Percentiles rank a stretch among this genome's conserved stretches.
Evolutionary conservation across 192 early-diverging fungal genomes (phyloP).

Genomic region (Podila horticola): DNA sequence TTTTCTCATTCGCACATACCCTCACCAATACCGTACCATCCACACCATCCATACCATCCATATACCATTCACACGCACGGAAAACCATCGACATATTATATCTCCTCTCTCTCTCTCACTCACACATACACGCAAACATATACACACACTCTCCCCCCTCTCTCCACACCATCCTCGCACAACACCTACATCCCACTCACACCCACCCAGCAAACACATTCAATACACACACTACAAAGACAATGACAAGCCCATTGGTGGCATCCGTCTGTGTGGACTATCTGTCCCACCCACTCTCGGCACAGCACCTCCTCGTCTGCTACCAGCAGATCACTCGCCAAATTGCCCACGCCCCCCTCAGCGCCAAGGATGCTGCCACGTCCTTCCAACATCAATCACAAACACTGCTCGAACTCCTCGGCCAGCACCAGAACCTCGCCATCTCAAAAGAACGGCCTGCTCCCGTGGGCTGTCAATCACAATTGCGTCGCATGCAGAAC

Average conservation of each 20-base stretch:
- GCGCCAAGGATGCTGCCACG: constrained; percentile 43
- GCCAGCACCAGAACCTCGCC: constrained; percentile 36
- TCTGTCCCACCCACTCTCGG: constrained; percentile 43
- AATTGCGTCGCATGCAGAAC: constrained; percentile 48
- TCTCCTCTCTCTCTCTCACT: not conserved
- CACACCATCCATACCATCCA: not conserved
- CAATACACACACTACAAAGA: not conserved
- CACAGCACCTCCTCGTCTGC: constrained; percentile 44
- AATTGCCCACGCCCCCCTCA: constrained; percentile 38
- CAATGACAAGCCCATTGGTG: constrained; percentile 48
- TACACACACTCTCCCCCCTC: not conserved
- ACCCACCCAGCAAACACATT: not conserved
- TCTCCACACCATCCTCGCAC: not conserved
- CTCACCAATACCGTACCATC: too few species aligned
- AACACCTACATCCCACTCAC: not conserved
- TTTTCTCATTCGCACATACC: not conserved
- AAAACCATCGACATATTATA: not conserved
- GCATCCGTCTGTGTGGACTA: constrained; percentile 49
- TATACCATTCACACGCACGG: not conserved
- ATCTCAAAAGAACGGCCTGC: constrained; percentile 42
- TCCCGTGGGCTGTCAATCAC: constrained; percentile 32
- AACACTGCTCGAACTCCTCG: constrained; percentile 26
- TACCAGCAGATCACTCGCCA: constrained; percentile 53
- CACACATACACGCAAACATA: too few species aligned
- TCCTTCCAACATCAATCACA: constrained; percentile 48